Base-by-base conservation (phyloP, 139 green algal genomes). In the Mesotaenium endlicherianum region DNA sequence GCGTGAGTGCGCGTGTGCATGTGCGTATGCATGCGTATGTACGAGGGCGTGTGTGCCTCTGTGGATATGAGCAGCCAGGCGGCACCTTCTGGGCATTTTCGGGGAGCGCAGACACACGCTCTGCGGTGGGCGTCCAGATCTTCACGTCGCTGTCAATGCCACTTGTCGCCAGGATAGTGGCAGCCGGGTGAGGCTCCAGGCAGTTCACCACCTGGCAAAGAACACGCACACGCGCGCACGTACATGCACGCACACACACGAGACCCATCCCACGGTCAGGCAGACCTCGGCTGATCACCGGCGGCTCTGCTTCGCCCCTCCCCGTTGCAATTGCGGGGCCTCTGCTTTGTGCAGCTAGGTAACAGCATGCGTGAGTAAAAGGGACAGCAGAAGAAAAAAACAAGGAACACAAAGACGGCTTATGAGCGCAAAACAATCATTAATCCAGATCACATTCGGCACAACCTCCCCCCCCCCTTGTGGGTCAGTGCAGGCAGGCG, bases 131-230 rank as follows among this genome's bases (percentile, higher is more conserved):
- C 44, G 38, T 79, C 74, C 83, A 90, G 31, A 90, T 83, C 38
- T 85, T 85, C 14, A 90, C 77, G 43, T 82, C 43, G 42, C 49
- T 44, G 34, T 90, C 86, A n/a, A 90, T 90, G 57, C 86, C 86
- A 34, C 45, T 80, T 4, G 82, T 86, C 4, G 79, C 86, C 3
- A 90, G 39, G 0, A 83, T 44, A 6, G 76, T 84, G 31, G 84
- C 64, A 55, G 36, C 31, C 14, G 86, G 86, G 49, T 90, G 86
- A 3, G 86, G 86, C 64, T 85, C 79, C 20, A 90, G 71, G 20
- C 69, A 86, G 45, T 90, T 90, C 14, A 90, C 86, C 38, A 90
- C 83, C 58, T 82, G 70, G 34, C 16, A 59, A 26, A 50, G n/a
- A n/a, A n/a, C n/a, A n/a, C n/a, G n/a, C n/a, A n/a, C n/a, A n/a